Percentiles rank a stretch among this genome's conserved stretches.
Conservation (phyloP, 2,329 filamentous ascomycete species). For the Coniella vitis region DNA sequence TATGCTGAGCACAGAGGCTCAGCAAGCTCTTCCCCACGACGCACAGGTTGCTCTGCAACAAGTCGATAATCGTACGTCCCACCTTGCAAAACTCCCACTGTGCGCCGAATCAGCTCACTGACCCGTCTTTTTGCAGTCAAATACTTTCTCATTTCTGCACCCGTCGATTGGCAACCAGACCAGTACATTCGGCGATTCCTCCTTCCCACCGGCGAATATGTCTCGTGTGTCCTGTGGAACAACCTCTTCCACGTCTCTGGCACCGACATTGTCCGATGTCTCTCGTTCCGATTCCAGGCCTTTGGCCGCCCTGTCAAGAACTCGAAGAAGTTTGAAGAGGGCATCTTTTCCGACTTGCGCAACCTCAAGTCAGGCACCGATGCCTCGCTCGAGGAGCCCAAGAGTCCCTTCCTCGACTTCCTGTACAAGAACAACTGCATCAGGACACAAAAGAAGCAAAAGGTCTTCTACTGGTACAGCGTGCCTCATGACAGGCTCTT, state of each 20-base stretch:
- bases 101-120: slow-evolving; percentile 15
- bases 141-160: slow-evolving; percentile 98
- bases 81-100: too few species aligned
- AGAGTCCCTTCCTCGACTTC: slow-evolving; percentile 97
- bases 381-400: slow-evolving; percentile 95
- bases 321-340: slow-evolving; percentile 99
- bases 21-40: slow-evolving; percentile 92
- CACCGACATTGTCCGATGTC: slow-evolving; percentile 95
- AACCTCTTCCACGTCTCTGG: slow-evolving; percentile 99
- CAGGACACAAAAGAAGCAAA: slow-evolving; percentile 99
- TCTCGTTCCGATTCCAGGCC: slow-evolving; percentile 96
- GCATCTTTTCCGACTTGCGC: slow-evolving; percentile 96
- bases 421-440: slow-evolving; percentile 99
- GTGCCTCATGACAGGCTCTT: slow-evolving; percentile 96
- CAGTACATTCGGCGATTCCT: slow-evolving; percentile 96
- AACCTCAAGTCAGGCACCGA: slow-evolving; percentile 98
- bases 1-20: slow-evolving; percentile 93
- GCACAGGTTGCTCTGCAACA: slow-evolving; percentile 96
- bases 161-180: slow-evolving; percentile 94
- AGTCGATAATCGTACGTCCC: slow-evolving; percentile 91
- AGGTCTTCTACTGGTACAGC: slow-evolving; percentile 99
- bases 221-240: slow-evolving; percentile 96
- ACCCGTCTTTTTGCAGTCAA: slow-evolving; percentile 59
- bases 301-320: slow-evolving; percentile 98
- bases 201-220: slow-evolving; percentile 94